Evolutionary conservation across 106 monocot species (phyloP).

Genomic region (Acorus gramineus): DNA sequence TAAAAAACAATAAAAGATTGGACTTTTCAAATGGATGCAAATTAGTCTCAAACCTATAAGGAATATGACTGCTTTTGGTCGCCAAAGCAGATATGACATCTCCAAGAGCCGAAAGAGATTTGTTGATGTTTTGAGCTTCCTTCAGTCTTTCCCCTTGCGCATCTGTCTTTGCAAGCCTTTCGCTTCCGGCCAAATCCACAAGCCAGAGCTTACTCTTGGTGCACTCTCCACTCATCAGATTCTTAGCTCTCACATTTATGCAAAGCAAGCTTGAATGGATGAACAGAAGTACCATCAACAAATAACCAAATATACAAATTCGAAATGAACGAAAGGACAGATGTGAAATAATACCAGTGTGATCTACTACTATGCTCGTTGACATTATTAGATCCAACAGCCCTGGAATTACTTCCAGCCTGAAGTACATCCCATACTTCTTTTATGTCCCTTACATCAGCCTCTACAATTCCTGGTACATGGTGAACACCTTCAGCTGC

Average conservation of each 20-base stretch:
- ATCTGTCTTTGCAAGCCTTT: constrained; percentile 77
- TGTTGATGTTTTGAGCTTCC: constrained; percentile 75
- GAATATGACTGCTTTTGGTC: constrained; percentile 48
- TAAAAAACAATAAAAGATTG: background rate
- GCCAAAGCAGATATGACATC: constrained; percentile 86
- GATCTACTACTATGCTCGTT: constrained; percentile 93
- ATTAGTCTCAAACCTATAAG: constrained; percentile 43
- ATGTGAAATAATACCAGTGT: constrained; percentile 44
- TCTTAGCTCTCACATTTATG: constrained; percentile 63
- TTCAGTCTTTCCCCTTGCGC: constrained; percentile 73
- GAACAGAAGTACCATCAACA: background rate
- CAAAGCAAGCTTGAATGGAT: constrained; percentile 57
- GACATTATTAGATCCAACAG: constrained; percentile 83
- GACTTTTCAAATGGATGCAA: background rate
- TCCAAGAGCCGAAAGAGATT: constrained; percentile 68
- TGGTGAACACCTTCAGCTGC: constrained; percentile 64
- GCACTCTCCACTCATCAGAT: constrained; percentile 58
- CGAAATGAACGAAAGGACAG: background rate
- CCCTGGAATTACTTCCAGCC: constrained; percentile 72
- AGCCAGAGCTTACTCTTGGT: constrained; percentile 89
- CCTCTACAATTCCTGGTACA: constrained; percentile 77
- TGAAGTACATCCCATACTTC: constrained; percentile 76
- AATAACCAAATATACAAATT: background rate
- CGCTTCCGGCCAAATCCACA: constrained; percentile 88
- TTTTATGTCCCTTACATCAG: constrained; percentile 53